These are phyloP conservation scores for Aleurites moluccanus DNA, from an alignment of 441 rosid genomes.

Conservation along the genomic window DNA sequence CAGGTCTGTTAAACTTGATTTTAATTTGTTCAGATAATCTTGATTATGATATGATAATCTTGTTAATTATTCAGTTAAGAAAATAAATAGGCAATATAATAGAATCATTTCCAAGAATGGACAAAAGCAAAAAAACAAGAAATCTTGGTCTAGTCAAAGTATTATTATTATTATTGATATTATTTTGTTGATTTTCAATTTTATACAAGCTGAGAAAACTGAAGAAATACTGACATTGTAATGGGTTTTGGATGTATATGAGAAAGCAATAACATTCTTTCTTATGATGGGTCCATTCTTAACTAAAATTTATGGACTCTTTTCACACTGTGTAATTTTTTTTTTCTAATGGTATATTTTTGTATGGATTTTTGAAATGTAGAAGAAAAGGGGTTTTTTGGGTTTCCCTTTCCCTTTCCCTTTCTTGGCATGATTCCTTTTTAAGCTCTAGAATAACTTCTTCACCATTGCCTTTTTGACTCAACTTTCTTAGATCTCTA, in stretches of 20 bases:
- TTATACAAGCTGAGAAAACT: conserved; percentile 6
- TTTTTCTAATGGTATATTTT: conserved; percentile 42
- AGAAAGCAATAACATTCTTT: conserved; percentile 37
- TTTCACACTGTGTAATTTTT: conserved; percentile 35
- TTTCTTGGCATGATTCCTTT: conserved; percentile 53
- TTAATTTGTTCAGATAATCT: not conserved
- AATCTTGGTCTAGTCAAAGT: conserved; percentile 47
- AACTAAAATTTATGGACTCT: conserved; percentile 49
- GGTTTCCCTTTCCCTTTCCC: conserved; percentile 36
- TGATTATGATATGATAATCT: not conserved
- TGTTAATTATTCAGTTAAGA: not conserved
- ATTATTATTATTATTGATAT: conserved; percentile 10
- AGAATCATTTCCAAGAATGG: conserved; percentile 21
- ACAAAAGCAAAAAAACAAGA: conserved; percentile 29
- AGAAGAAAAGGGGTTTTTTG: conserved; percentile 42
- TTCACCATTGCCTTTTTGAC: conserved; percentile 40
- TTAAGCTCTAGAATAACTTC: conserved; percentile 28
- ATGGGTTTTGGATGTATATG: conserved; percentile 16
- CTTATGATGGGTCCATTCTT: conserved; percentile 59
- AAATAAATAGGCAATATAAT: conserved; percentile 21
- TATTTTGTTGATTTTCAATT: not conserved
- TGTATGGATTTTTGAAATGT: conserved; percentile 34
- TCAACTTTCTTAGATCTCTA: conserved; percentile 15
- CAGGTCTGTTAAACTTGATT: conserved; percentile 35
- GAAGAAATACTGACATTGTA: conserved; percentile 23